Evolutionary conservation across 768 basidiomycete species (phyloP), one percentile per base, ranked within the genome.

Genomic region (Nidularia pulvinata): DNA sequence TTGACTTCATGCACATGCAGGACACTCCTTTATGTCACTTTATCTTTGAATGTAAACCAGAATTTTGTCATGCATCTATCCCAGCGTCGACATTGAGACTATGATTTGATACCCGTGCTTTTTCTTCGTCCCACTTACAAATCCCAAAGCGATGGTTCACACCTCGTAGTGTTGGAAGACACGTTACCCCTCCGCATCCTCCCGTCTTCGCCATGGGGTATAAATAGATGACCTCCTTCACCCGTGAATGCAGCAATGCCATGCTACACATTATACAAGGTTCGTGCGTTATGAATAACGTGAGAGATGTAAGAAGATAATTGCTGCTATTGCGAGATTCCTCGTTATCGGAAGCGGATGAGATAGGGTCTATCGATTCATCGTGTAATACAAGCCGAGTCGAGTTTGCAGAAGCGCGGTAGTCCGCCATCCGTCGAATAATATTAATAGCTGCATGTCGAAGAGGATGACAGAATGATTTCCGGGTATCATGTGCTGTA

Each of bases 201-300:
- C 97, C 96, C 0, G 93, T 95, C 50, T 78, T 72, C 0, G 77
- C 70, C 84, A 91, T 91, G 1, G 88, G 82, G 25, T 82, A 64
- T 34, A 98, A 65, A 63, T 87, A 85, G 64, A 92, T 80, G 5
- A 98, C 81, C 55, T 94, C 86, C 61, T 89, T 88, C 52, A 98
- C 93, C n/a, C 97, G 84, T 1, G 92, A 95, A 69, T 99, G 97
- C 5, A 97, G 73, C 19, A 98, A 72, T 2, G 95, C 93, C 97
- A 99, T 99, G 61, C 87, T 84, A 68, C 97, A 99, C 93, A 98
- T 94, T 53, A 99, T 81, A 61, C 97, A 99, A 0, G 97, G 97
- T 61, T 99, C 97, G 69, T 99, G 96, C 7, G 93, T 93, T 50
- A 85, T 83, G 74, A 98, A 98, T 25, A 98, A 76, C 1, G 86